Base-by-base conservation (phyloP, 345 rosid species). In the Euphorbia peplus region DNA sequence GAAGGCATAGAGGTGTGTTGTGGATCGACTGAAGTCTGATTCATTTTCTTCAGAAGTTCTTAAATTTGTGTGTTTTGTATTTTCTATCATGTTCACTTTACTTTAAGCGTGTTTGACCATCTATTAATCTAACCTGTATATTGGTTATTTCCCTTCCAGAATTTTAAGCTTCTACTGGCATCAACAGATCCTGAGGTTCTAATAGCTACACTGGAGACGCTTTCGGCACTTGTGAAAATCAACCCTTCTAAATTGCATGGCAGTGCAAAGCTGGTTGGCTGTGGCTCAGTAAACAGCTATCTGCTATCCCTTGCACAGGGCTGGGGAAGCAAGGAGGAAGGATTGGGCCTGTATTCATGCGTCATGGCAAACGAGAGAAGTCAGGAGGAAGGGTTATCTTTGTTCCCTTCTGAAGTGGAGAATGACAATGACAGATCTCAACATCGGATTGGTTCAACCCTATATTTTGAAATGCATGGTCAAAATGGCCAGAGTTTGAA, bases 271-370 rank as follows among this genome's bases (percentile, higher is more conserved):
- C 77, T 88, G 81, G 81, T 89, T 77, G 92, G 95, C 59, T 93
- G 97, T 81, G 96, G 88, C 69, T 80, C 91, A 4, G 90, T 93
- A 9, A 93, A 88, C 66, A 80, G 96, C 80, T 83, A 81, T 81
- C 90, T 93, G 25, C 81, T 93, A 54, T 91, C 97, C 66, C 81
- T 93, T 60, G 96, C 96, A 67, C 98, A 93, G 69, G 98, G 98
- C 22, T 93, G 98, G 98, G 97, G 98, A 66, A 93, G 96, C 84
- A 93, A 93, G 79, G 98, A 90, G 77, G 98, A 93, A 77, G 98
- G 98, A 28, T 72, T 90, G 83, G 97, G 97, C 59, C 81, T 93
- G 70, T 90, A 89, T 76, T 93, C 98, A 14, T 89, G 95, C 76
- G 85, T 93, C 68, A 84, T 86, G 66, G 92, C 96, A 68, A 90